A percentile compares a stretch with the other conserved stretches of the same genome.
These are phyloP conservation scores for Andrographis paniculata DNA, from an alignment of 305 asterid genomes.

Conservation along the genomic window DNA sequence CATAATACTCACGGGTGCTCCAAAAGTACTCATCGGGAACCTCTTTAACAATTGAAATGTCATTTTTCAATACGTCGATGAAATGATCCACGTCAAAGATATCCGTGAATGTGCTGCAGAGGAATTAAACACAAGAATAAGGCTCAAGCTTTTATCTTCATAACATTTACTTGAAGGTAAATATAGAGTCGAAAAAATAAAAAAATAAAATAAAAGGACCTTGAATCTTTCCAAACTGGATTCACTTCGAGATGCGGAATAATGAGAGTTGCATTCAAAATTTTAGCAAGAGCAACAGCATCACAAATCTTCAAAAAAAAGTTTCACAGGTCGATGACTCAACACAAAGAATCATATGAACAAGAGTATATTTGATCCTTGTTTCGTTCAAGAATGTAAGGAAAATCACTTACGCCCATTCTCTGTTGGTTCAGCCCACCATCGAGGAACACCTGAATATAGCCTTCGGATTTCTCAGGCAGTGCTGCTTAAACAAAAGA, in stretches of 20 bases:
- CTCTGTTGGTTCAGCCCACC: slow-evolving; percentile 94
- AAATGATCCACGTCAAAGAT: slow-evolving; percentile 87
- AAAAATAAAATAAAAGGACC: too few species aligned
- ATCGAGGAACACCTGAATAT: slow-evolving; percentile 83
- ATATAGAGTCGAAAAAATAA: too few species aligned
- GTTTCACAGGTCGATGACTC: slow-evolving; percentile 6
- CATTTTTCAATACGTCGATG: slow-evolving; percentile 48
- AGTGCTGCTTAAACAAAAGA: slow-evolving; percentile 28
- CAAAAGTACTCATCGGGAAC: slow-evolving; percentile 66
- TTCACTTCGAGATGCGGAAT: slow-evolving; percentile 80
- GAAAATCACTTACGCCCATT: slow-evolving; percentile 82
- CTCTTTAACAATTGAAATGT: slow-evolving; percentile 57
- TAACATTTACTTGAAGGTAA: too few species aligned
- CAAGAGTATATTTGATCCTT: slow-evolving; percentile 8
- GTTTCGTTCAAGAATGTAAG: slow-evolving; percentile 4
- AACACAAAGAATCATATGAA: slow-evolving; percentile 6
- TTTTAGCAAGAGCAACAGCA: slow-evolving; percentile 88
- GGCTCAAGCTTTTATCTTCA: too few species aligned
- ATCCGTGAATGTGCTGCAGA: slow-evolving; percentile 61
- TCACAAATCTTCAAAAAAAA: slow-evolving; percentile 63
- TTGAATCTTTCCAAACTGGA: slow-evolving; percentile 85
- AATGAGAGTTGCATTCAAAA: slow-evolving; percentile 78
- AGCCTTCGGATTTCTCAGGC: slow-evolving; percentile 48
- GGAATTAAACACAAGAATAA: slow-evolving; percentile 1
- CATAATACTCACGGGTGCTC: slow-evolving; percentile 94